A percentile compares a stretch with the other conserved stretches of the same genome.
These are phyloP conservation scores for Magnolia officinalis DNA, from an alignment of 164 flowering plant genomes.

Conservation along the genomic window DNA sequence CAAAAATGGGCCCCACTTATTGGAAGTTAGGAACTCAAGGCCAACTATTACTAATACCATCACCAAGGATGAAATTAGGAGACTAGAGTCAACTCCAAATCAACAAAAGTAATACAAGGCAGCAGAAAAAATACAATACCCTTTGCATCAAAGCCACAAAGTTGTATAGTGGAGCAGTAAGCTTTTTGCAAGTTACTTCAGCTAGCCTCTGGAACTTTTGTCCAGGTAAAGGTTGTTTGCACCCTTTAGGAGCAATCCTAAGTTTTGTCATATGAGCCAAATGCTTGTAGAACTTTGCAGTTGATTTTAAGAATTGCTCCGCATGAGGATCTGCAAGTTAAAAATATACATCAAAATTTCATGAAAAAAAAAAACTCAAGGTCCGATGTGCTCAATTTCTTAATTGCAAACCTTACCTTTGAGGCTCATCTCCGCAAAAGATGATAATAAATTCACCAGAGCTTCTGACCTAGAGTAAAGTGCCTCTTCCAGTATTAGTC, in stretches of 20 bases:
- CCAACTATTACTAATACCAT: not conserved
- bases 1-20: not conserved
- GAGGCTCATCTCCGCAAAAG: slow-evolving; percentile 60
- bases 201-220: slow-evolving; percentile 67
- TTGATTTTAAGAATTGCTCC: slow-evolving; percentile 59
- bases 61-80: not conserved
- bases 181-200: slow-evolving; percentile 72
- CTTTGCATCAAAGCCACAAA: slow-evolving; percentile 61
- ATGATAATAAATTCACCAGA: slow-evolving; percentile 55
- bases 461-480: slow-evolving; percentile 61
- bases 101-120: not conserved
- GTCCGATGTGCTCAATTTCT: not conserved
- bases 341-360: not conserved
- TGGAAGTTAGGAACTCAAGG: not conserved
- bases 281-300: slow-evolving; percentile 67
- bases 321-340: slow-evolving; percentile 61
- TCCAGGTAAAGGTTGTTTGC: slow-evolving; percentile 61
- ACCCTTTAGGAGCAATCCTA: slow-evolving; percentile 67
- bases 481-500: slow-evolving; percentile 47
- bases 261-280: slow-evolving; percentile 74
- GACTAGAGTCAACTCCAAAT: not conserved
- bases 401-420: slow-evolving; percentile 43
- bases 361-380: not conserved
- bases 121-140: slow-evolving; percentile 28
- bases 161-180: slow-evolving; percentile 65